Conservation (phyloP, 2,329 filamentous ascomycete genomes). For the Pyricularia sp. region DNA sequence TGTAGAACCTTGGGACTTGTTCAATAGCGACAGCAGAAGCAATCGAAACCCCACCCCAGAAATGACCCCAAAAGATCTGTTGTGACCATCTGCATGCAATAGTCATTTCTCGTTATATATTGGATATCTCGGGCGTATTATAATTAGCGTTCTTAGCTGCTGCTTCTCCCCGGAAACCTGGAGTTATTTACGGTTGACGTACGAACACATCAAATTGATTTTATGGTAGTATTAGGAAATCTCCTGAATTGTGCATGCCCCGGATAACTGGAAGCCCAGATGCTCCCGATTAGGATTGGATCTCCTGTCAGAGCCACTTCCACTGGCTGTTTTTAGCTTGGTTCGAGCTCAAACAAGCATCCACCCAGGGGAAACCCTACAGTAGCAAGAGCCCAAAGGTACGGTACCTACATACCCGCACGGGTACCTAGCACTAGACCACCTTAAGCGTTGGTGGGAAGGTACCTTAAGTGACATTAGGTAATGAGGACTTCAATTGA, state of each 20-base stretch:
- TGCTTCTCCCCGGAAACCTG: not conserved
- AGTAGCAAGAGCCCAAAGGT: not conserved
- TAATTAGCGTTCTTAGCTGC: not conserved
- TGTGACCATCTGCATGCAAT: not conserved
- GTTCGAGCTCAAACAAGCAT: not conserved
- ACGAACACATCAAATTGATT: too few species aligned
- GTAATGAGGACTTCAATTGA: not conserved
- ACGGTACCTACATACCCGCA: not conserved
- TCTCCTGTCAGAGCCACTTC: not conserved
- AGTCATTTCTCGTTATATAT: not conserved
- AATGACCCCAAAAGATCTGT: too few species aligned
- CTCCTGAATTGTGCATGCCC: not conserved
- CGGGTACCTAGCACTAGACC: not conserved
- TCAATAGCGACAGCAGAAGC: not conserved
- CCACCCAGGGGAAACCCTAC: not conserved
- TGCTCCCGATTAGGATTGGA: not conserved
- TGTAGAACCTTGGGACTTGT: not conserved
- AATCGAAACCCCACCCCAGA: not conserved
- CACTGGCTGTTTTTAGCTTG: not conserved
- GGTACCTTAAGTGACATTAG: too few species aligned
- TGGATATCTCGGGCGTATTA: not conserved
- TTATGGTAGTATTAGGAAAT: not conserved
- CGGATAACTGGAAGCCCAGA: not conserved
- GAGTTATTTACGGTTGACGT: too few species aligned
- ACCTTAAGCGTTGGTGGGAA: not conserved